Evolutionary conservation across 495 filamentous ascomycete species (phyloP), one percentile per base, ranked within the genome.

Genomic region (Aspergillus heteromorphus): DNA sequence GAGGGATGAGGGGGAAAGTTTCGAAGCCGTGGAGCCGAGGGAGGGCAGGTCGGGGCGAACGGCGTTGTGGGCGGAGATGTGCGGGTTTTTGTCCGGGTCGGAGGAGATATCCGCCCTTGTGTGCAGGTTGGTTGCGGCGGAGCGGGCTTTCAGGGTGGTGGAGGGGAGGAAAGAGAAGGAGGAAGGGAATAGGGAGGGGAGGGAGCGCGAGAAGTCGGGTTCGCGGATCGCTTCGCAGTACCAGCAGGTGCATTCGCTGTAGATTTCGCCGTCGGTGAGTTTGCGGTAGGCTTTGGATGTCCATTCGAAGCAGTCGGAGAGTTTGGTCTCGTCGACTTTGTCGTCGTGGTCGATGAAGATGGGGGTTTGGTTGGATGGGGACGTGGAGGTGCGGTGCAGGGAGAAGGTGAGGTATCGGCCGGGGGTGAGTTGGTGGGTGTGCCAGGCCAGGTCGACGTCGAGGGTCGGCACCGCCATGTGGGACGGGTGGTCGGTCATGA

Each of bases 171-270:
- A 59, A 55, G 69, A 58, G 27, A 73, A 34, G 38, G 77, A 79
- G 48, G 58, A 59, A 65, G 87, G 81, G 40, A 42, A 19, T 7
- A 80, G 67, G 56, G 69, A 57, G 30, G 74, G 31, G 40, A 77
- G 80, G 43, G 57, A 56, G 65, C 87, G 81, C 47, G 48, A 6
- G 9, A 80, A 68, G 40, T 71, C 65, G n/a, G 70, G 56, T 31
- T 81, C 80, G 11, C 90, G 84, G 55, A 87, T 82, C 18, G 85
- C 82, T 74, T 93, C 89, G 72, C 91, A 96, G 65, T 91, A 92
- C 89, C 91, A 95, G 70, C 91, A 96, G 4, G 84, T 90, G 64
- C 91, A 95, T 67, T 89, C 86, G 25, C 80, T 86, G 67, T 93
- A 95, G 21, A 87, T 78, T 54, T 86, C 79, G 7, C 74, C 72